Conservation (phyloP, 106 monocot genomes). For the Phalaenopsis aphrodite region DNA sequence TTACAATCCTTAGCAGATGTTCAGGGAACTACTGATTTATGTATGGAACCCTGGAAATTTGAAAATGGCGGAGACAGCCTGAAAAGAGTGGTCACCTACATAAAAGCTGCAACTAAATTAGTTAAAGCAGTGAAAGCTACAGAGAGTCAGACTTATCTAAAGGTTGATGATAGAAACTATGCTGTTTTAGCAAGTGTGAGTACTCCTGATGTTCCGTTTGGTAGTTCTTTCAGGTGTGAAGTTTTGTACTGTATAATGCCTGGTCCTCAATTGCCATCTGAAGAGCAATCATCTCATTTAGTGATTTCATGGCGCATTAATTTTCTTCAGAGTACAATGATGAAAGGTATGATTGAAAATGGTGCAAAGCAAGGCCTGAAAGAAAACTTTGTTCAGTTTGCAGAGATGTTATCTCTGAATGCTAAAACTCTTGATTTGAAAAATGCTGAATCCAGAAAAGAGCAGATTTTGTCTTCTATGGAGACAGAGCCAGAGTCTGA, state of each 20-base stretch:
- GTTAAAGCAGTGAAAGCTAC: conserved; percentile 74
- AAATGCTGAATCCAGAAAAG: conserved; percentile 38
- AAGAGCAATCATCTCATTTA: conserved; percentile 43
- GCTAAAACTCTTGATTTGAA: conserved; percentile 46
- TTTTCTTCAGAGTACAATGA: conserved; percentile 85
- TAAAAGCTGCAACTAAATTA: conserved; percentile 67
- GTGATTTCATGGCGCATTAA: conserved; percentile 69
- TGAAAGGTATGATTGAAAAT: conserved; percentile 91
- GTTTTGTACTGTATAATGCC: conserved; percentile 63
- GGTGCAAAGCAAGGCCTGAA: conserved; percentile 71
- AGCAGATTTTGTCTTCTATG: conserved; percentile 57
- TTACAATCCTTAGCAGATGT: conserved; percentile 37
- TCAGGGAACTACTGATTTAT: conserved; percentile 51
- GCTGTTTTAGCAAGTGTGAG: conserved; percentile 64
- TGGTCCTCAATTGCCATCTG: conserved; percentile 49
- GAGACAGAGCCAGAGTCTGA: conserved; percentile 45
- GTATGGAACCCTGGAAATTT: conserved; percentile 43
- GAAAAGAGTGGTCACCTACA: conserved; percentile 58
- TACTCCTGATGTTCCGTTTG: conserved; percentile 89
- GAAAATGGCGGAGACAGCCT: conserved; percentile 29
- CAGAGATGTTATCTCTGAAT: conserved; percentile 42
- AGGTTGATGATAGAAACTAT: conserved; percentile 65
- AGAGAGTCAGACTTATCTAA: conserved; percentile 71
- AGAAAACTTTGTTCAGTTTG: conserved; percentile 42
- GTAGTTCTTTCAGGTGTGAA: conserved; percentile 62